Evolutionary conservation across 2,329 filamentous ascomycete genomes (phyloP).

Genomic region (Dryadomyces quercus-mongolicae): DNA sequence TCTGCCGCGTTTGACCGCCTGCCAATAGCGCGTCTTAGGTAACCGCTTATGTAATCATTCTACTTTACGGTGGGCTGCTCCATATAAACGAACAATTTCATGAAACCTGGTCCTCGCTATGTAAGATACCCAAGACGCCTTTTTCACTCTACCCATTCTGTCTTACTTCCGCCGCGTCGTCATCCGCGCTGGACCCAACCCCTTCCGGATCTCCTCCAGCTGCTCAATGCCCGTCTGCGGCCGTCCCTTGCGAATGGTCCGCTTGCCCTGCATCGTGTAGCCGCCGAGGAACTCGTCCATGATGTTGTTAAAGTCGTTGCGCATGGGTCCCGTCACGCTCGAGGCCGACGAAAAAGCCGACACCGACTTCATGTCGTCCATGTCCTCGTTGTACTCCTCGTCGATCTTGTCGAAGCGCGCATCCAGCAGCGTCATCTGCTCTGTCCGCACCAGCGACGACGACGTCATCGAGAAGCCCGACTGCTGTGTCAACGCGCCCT

Average conservation of each 20-base stretch:
- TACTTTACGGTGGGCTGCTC: too few relatives aligned
- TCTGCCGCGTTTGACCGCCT: conserved; percentile 8
- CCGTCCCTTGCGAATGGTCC: conserved; percentile 66
- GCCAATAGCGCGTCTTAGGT: not conserved
- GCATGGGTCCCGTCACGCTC: conserved; percentile 53
- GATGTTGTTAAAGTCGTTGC: conserved; percentile 75
- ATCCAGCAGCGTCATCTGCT: conserved; percentile 75
- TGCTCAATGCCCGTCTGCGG: conserved; percentile 74
- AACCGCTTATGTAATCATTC: too few relatives aligned
- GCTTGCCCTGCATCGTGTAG: conserved; percentile 61
- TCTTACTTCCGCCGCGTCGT: not conserved
- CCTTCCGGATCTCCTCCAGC: conserved; percentile 77
- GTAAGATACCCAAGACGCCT: not conserved
- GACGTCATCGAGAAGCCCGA: conserved; percentile 96
- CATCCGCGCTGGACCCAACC: conserved; percentile 64
- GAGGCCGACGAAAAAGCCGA: conserved; percentile 52
- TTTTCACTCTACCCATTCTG: not conserved
- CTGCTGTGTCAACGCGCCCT: conserved; percentile 79
- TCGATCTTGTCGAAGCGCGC: conserved; percentile 86
- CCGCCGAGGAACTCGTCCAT: conserved; percentile 85
- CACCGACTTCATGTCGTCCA: conserved; percentile 40
- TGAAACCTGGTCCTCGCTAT: too few relatives aligned
- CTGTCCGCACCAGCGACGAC: conserved; percentile 85
- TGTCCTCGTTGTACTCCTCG: conserved; percentile 51
- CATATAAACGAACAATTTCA: too few relatives aligned